Base-by-base conservation (phyloP, 129 eudicot genomes). In the Pseudognaphalium luteoalbum region DNA sequence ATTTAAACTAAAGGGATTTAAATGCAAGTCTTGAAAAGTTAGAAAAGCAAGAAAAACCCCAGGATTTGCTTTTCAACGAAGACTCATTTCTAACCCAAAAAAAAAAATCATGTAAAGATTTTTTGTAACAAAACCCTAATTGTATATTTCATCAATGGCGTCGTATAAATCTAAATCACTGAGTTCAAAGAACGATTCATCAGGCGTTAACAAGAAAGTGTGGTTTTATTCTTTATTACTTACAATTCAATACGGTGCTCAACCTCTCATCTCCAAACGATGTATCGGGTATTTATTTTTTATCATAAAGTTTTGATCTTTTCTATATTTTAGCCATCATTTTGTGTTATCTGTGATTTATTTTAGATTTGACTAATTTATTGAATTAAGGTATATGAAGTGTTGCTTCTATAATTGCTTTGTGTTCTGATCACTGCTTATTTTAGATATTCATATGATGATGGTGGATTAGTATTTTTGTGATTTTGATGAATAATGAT, bases 181-280 rank as follows among this genome's bases (percentile, higher is more conserved):
- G 39, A 66, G 47, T 39, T 72, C 91, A 20, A 83, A 63, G 62
- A 72, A 78, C 32, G 52, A 66, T 16, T 69, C 82, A 61, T 69
- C 82, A 61, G 80, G 77, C 21, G 54, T 78, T 39, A 70, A 76
- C 68, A 79, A 54, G 22, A 88, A 79, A 60, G 86, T 95, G 2
- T 88, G 90, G 96, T 75, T 91, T 56, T 95, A 86, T 68, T 95
- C 97, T 10, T 58, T 92, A 68, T 79, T 95, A 25, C 95, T 95
- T 58, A 89, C 97, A 66, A 73, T 95, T 28, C 99, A 91, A 70
- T 95, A 95, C 68, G 99, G 99, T 42, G 94, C 91, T 78, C 99
- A 95, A 65, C 99, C 99, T 62, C 83, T 95, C 67, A 95, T 95
- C 82, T 89, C 99, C 85, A 95, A 91, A 64, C 92, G 99, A 37